Base-by-base conservation (phyloP, 768 basidiomycete species). In the Hericium coralloides region DNA sequence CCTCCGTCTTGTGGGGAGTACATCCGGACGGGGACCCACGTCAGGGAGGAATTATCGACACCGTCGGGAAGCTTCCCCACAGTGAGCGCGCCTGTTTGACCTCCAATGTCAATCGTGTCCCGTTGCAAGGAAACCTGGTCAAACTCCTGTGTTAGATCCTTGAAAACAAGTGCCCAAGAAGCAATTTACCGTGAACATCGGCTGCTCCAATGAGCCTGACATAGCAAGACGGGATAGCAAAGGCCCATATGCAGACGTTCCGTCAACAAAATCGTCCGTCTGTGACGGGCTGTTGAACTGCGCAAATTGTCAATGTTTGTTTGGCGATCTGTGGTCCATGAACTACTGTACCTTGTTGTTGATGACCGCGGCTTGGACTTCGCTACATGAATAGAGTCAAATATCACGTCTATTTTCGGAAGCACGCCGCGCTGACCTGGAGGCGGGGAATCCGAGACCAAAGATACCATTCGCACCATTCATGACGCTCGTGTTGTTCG, bases 361-460 rank as follows among this genome's bases (percentile, higher is more conserved):
- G 48, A 59, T 50, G 17, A 41, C 38, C 1, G 55, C 25, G 38
- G 48, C 26, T 55, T 61, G 60, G 2, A 61, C 55, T 37, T 37
- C 41, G 26, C 60, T 61, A 12, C 23, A 10, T 22, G 15, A n/a
- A 20, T 6, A 17, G 7, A 22, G 38, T 20, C 12, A n/a, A 23
- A 49, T 43, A 26, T 12, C 2, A 12, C 25, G 6, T 45, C 22
- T 5, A 38, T 23, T 22, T 18, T 9, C 26, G 12, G 31, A 31
- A 31, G 8, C 7, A 31, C 8, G 17, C 18, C 38, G 23, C 48
- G 59, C 60, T 39, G n/a, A 61, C 60, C 60, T 61, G 23, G 12
- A 49, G 18, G 58, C 67, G 5, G 88, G 85, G 58, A 90, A 90
- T 0, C 89, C 89, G 12, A 89, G 72, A 0, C 88, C 89, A 53